These are phyloP conservation scores for Dujonia santamariae DNA, from an alignment of 1,139 yeast species.

Conservation along the genomic window DNA sequence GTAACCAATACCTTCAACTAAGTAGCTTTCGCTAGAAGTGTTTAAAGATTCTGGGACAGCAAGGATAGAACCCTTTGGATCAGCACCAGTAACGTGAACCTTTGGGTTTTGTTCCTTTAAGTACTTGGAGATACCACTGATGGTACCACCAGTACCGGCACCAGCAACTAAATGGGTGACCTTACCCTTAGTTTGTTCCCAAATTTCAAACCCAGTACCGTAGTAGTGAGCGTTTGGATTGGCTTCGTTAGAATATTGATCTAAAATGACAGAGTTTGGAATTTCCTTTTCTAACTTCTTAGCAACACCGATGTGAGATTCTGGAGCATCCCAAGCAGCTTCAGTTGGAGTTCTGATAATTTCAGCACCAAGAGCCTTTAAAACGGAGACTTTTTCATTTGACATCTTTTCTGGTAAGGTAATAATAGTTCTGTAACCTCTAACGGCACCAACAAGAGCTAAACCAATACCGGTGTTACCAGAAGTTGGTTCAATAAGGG, in stretches of 20 bases:
- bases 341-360: slow-evolving; percentile 90
- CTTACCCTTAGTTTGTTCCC: slow-evolving; percentile 76
- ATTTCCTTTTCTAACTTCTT: slow-evolving; percentile 77
- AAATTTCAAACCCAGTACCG: slow-evolving; percentile 85
- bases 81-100: slow-evolving; percentile 72
- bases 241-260: slow-evolving; percentile 76
- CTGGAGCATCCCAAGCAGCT: slow-evolving; percentile 93
- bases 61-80: slow-evolving; percentile 83
- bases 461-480: slow-evolving; percentile 90
- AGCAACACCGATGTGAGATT: slow-evolving; percentile 89
- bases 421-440: slow-evolving; percentile 83
- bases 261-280: slow-evolving; percentile 81
- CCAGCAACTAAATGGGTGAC: slow-evolving; percentile 81
- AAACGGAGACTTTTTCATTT: slow-evolving; percentile 83
- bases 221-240: slow-evolving; percentile 83
- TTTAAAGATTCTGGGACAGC: slow-evolving; percentile 81
- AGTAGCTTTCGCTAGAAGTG: slow-evolving; percentile 55
- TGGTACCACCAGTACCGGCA: slow-evolving; percentile 89
- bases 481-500: slow-evolving; percentile 85
- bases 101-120: slow-evolving; percentile 69
- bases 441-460: slow-evolving; percentile 83
- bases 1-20: slow-evolving; percentile 91
- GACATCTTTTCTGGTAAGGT: slow-evolving; percentile 93
- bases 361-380: slow-evolving; percentile 89
- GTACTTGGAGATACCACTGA: slow-evolving; percentile 73